Evolutionary conservation across 176 grass and related monocot species (phyloP), one percentile per base, ranked within the genome.

Genomic region (Zea luxurians): DNA sequence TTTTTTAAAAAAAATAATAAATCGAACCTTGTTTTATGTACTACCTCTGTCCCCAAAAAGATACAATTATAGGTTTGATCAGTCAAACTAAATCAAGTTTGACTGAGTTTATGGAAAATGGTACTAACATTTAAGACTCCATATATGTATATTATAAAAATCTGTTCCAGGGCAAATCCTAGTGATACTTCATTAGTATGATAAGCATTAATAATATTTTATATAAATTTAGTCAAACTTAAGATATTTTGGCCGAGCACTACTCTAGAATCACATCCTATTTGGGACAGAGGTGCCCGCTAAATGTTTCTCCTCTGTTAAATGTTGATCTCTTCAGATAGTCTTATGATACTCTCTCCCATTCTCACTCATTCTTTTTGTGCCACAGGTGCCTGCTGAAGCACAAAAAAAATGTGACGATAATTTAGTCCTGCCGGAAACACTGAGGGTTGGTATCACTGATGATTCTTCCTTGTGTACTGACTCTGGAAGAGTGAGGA

Each of bases 311-410:
- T 40, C 38, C 38, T 62, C 5, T 71, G 36, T 36, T n/a, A 18
- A 35, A 43, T 90, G 21, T 76, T 69, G 34, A 18, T 80, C 47
- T 88, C 43, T 44, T 80, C 50, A 53, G 21, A 50, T 49, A 62
- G 61, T 74, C 37, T 79, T 47, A 61, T 61, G 8, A 7, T 57
- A 74, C 7, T 57, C 52, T 7, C 5, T 7, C 15, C 76, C 40
- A 4, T 69, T 46, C 13, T 60, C 10, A 20, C 65, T 38, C 13
- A 7, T 35, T 70, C 7, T 65, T 40, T 63, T 76, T 38, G 61
- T 75, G 73, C 62, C 34, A 10, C 76, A 92, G 90, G 77, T 78
- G 38, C 78, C 10, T 18, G 17, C 37, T 80, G 61, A 86, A 81
- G 86, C 66, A 77, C 37, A 40, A 54, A 80, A 66, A 27, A 27